Conservation (phyloP, 2,329 filamentous ascomycete species). For the Verticillium nubilum region DNA sequence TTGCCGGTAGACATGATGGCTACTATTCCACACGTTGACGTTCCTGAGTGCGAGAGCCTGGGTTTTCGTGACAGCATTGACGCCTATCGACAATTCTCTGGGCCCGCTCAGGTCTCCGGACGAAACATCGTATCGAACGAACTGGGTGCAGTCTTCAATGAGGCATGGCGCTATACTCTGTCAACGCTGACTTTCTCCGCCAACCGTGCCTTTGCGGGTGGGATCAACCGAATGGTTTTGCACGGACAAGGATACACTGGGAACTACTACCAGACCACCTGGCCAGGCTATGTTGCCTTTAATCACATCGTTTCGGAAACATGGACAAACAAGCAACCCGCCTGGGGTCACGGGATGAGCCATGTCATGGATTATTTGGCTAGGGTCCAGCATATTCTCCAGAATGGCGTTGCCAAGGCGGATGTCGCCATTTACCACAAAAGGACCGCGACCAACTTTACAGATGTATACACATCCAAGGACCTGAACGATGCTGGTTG, state of each 20-base stretch:
- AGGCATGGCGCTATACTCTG: too few relatives aligned
- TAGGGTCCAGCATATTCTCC: slow-evolving; percentile 29
- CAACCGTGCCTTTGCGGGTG: slow-evolving; percentile 31
- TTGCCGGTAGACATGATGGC: slow-evolving; percentile 34
- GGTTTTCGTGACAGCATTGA: slow-evolving; percentile 30
- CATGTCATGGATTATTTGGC: slow-evolving; percentile 23
- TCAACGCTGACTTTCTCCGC: too few relatives aligned
- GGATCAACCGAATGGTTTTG: slow-evolving; percentile 37
- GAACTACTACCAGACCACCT: slow-evolving; percentile 38
- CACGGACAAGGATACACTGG: slow-evolving; percentile 36
- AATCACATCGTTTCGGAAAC: slow-evolving; percentile 32
- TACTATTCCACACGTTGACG: slow-evolving; percentile 28
- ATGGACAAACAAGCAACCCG: slow-evolving; percentile 31
- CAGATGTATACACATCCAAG: too few relatives aligned
- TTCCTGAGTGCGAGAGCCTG: slow-evolving; percentile 34
- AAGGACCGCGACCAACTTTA: not conserved
- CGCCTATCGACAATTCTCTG: slow-evolving; percentile 30
- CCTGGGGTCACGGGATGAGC: slow-evolving; percentile 21
- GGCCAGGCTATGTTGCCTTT: slow-evolving; percentile 41
- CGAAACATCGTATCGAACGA: slow-evolving; percentile 33
- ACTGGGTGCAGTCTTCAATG: slow-evolving; percentile 18
- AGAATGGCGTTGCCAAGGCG: slow-evolving; percentile 25
- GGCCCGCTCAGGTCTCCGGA: slow-evolving; percentile 30
- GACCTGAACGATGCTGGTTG: too few relatives aligned
- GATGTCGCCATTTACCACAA: slow-evolving; percentile 1